phyloP scores from a whole-genome alignment of 768 basidiomycete species.

The Amanita fuliginea region DNA sequence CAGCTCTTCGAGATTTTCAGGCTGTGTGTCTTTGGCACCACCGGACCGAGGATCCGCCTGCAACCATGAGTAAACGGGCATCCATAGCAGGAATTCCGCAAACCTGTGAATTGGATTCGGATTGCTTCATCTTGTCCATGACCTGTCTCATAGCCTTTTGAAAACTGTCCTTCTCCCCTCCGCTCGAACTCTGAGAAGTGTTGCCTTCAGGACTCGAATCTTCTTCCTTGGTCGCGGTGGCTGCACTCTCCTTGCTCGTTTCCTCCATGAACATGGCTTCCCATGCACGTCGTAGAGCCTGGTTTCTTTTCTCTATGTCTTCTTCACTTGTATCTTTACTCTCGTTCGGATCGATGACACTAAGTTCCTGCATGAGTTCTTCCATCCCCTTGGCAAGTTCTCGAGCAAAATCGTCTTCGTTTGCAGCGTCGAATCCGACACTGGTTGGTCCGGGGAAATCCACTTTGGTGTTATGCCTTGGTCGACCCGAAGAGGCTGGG shows the following conservation, averaged over 20 bases:
- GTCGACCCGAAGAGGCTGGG: constrained; percentile 19
- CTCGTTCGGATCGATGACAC: constrained; percentile 2
- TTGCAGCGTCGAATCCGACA: constrained; percentile 17
- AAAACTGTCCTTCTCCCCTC: constrained; percentile 31
- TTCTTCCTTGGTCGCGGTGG: constrained; percentile 2
- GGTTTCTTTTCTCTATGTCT: constrained; percentile 16
- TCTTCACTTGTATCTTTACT: constrained; percentile 15
- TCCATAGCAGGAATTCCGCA: constrained; percentile 7
- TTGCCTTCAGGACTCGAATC: neutral
- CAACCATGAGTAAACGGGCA: neutral
- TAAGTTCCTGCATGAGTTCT: constrained; percentile 12
- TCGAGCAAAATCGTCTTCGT: constrained; percentile 30
- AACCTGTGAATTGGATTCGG: constrained; percentile 46
- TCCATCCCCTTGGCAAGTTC: constrained; percentile 43
- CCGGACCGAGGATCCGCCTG: constrained; percentile 13
- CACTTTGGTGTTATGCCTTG: constrained; percentile 38
- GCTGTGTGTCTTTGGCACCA: constrained; percentile 11
- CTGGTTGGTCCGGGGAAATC: constrained; percentile 18
- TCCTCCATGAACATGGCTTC: constrained; percentile 38
- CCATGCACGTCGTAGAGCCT: constrained; percentile 50
- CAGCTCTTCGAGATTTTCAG: constrained; percentile 39
- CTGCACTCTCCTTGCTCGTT: constrained; percentile 3
- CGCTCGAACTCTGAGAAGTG: constrained; percentile 3
- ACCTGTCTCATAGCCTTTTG: constrained; percentile 62
- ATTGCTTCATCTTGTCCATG: constrained; percentile 64